phyloP scores from a whole-genome alignment of 208 protist genomes.

The Blastocrithidia nonstop region DNA sequence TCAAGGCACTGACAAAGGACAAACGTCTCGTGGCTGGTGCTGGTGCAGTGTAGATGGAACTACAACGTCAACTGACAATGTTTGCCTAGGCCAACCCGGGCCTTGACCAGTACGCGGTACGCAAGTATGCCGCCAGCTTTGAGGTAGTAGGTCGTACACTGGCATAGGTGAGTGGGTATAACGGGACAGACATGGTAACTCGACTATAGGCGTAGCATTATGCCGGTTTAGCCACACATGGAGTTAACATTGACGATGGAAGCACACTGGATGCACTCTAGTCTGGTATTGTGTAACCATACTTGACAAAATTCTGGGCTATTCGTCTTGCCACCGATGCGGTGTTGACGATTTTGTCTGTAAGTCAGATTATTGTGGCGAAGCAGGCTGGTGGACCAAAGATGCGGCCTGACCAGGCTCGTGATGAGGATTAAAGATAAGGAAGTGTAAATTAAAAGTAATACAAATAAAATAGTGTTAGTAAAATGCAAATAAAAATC shows the following conservation, averaged over 20 bases:
- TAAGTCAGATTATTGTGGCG: constrained; percentile 96
- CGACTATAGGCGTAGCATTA: constrained; percentile 93
- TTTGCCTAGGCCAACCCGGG: constrained; percentile 86
- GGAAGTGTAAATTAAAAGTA: neutral
- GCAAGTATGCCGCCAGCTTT: constrained; percentile 95
- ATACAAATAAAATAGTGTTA: constrained; percentile 1
- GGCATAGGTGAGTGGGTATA: constrained; percentile 95
- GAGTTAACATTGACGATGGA: constrained; percentile 89
- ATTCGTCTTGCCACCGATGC: constrained; percentile 93
- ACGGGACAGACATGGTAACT: constrained; percentile 91
- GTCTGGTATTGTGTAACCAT: constrained; percentile 88
- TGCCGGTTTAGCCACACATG: constrained; percentile 74
- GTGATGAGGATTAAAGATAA: constrained; percentile 47
- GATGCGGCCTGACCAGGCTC: constrained; percentile 65
- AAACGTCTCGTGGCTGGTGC: constrained; percentile 94
- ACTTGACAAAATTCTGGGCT: constrained; percentile 88
- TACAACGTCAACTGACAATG: constrained; percentile 65
- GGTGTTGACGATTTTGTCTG: constrained; percentile 91
- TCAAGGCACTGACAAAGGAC: constrained; percentile 91
- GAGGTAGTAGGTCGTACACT: constrained; percentile 95
- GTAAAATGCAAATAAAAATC: neutral
- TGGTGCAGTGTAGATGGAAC: constrained; percentile 96
- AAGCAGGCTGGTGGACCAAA: constrained; percentile 96
- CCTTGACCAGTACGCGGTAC: constrained; percentile 97
- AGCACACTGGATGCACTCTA: constrained; percentile 69